Base-by-base conservation (phyloP, 169 alveolate species). In the Sarcocystis neurona region DNA sequence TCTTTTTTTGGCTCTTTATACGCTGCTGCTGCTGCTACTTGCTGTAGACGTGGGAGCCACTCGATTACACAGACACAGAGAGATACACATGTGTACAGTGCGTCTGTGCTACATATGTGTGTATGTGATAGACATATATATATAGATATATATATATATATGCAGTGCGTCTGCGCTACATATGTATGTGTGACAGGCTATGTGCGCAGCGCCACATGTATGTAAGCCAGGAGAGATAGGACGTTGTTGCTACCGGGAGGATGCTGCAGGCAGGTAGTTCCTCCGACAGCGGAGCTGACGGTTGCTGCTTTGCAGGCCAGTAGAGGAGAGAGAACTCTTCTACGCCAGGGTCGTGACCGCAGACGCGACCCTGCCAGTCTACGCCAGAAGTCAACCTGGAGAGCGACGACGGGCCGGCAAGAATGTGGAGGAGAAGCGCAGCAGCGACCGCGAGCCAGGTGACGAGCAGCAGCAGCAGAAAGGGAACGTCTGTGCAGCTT, bases 301-400 rank as follows among this genome's bases (percentile, higher is more conserved):
- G 77, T 8, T 46, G 88, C 37, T 56, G 1, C 44, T 82, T 82
- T 46, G 88, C 68, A n/a, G 88, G 88, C 88, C 88, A 82, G 78
- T 82, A 82, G 78, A 82, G 58, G 60, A 56, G 60, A 18, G 88
- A 79, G 56, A 58, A 56, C 37, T 82, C 79, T 18, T 39, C 66
- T 37, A 82, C 88, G 27, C 63, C 88, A 10, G 20, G 60, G 56
- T 82, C 88, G 41, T n/a, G 39, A 27, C 88, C 88, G 63, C 88
- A 82, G 58, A 58, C 60, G 30, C 88, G 50, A 44, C 88, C 88
- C 30, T 34, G 32, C 79, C 79, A 82, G 78, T 82, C 88, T n/a
- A 82, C 43, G n/a, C 88, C 88, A 0, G 79, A 37, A 10, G 88
- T 46, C n/a, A 82, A 79, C 27, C 78, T 23, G 46, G 30, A 6